A percentile compares a stretch with the other conserved stretches of the same genome.
Evolutionary conservation across 306 rosid genomes (phyloP).

Genomic region (Glycyrrhiza uralensis): DNA sequence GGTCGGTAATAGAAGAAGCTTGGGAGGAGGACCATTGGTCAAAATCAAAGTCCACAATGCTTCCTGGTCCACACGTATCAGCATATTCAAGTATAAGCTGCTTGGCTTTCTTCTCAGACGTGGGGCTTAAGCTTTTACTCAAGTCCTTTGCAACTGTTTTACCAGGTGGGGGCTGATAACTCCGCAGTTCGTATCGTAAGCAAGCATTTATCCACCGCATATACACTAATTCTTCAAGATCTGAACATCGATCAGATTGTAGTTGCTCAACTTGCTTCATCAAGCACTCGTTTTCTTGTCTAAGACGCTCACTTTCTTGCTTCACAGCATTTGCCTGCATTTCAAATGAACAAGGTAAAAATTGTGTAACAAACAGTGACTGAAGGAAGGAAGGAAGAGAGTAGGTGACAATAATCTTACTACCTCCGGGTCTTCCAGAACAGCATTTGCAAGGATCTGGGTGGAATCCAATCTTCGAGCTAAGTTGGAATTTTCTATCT

Average conservation of each 20-base stretch:
- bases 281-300: constrained; percentile 48
- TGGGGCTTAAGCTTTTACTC: constrained; percentile 64
- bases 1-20: constrained; percentile 48
- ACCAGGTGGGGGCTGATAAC: constrained; percentile 56
- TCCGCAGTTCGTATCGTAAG: constrained; percentile 69
- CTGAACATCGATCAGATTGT: constrained; percentile 60
- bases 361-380: not conserved
- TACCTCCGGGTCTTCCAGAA: constrained; percentile 63
- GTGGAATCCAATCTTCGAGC: constrained; percentile 68
- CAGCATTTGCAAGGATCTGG: constrained; percentile 65
- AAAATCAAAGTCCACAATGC: constrained; percentile 49
- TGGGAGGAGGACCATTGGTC: constrained; percentile 70
- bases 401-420: not conserved
- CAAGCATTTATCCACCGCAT: constrained; percentile 88
- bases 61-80: constrained; percentile 44
- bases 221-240: constrained; percentile 81
- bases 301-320: constrained; percentile 43
- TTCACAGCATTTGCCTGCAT: constrained; percentile 48
- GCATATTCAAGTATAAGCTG: constrained; percentile 80
- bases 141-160: constrained; percentile 79
- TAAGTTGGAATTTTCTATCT: constrained; percentile 59
- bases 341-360: constrained; percentile 11
- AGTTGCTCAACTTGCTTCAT: constrained; percentile 59
- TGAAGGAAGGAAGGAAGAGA: not conserved
- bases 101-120: constrained; percentile 80